Evolutionary conservation across 306 rosid species (phyloP).

Genomic region (Cucumis cinereus): DNA sequence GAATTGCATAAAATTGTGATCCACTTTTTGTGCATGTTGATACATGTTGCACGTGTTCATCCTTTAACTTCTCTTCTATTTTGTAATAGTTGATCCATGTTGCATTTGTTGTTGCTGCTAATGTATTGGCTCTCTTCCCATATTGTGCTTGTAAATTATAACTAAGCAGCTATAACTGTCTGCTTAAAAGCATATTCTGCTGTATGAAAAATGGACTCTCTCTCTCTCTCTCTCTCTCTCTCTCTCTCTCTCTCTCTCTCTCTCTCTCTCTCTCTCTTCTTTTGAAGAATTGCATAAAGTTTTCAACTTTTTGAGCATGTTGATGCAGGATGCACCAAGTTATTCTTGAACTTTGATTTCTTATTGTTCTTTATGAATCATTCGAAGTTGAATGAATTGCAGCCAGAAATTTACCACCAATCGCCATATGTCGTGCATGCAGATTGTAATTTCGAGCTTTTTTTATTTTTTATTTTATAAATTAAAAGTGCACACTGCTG

Average conservation of each 20-base stretch:
- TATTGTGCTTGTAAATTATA: not conserved
- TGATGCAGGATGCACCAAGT: not conserved
- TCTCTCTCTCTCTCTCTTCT: not conserved
- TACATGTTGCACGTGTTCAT: not conserved
- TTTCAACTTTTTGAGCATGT: not conserved
- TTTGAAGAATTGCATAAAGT: not conserved
- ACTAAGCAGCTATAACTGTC: not conserved
- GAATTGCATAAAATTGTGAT: not conserved
- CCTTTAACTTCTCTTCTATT: not conserved
- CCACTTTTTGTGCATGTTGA: not conserved
- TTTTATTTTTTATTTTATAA: not conserved
- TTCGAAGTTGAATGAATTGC: not conserved
- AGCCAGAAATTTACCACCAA: not conserved
- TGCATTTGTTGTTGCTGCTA: not conserved
- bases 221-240: no score
- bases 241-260: no score
- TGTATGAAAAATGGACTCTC: not conserved
- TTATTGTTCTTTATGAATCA: not conserved
- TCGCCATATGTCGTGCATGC: not conserved
- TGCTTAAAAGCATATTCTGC: not conserved
- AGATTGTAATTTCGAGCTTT: not conserved
- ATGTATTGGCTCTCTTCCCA: not conserved
- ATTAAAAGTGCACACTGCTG: not conserved
- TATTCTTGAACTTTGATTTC: not conserved
- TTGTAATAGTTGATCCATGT: not conserved